A percentile compares a stretch with the other conserved stretches of the same genome.
phyloP scores from a whole-genome alignment of 2,329 filamentous ascomycete species.

The Ophiostoma sp. region DNA sequence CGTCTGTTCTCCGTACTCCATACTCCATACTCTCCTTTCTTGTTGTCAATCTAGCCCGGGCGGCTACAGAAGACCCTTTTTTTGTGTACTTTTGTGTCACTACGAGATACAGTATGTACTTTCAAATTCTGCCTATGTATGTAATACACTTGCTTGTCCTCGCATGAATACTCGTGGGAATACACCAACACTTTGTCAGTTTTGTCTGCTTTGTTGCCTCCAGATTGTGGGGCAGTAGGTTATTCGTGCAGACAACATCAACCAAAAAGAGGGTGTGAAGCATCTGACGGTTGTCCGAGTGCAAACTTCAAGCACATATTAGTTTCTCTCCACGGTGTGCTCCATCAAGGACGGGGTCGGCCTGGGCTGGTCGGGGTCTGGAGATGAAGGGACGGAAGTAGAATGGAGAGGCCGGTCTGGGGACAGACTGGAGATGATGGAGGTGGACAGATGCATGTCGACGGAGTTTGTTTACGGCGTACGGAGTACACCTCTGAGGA shows the following conservation, averaged over 20 bases:
- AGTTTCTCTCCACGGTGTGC: not conserved
- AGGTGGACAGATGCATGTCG: not conserved
- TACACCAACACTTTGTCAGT: not conserved
- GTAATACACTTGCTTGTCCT: not conserved
- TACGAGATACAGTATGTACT: not conserved
- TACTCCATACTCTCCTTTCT: not conserved
- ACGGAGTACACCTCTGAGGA: not conserved
- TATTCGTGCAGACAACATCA: not conserved
- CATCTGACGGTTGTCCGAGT: not conserved
- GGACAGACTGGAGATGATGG: constrained; percentile 6
- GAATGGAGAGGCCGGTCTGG: not conserved
- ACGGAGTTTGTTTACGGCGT: not conserved
- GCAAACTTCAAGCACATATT: not conserved
- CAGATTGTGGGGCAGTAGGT: not conserved
- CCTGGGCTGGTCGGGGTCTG: not conserved
- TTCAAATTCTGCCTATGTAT: not conserved
- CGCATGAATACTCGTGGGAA: constrained; percentile 14
- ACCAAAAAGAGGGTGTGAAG: constrained; percentile 1
- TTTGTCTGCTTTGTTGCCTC: not conserved
- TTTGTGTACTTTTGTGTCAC: not conserved
- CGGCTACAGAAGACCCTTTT: not conserved
- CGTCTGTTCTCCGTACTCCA: not conserved
- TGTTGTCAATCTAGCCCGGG: not conserved
- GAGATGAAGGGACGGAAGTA: not conserved
- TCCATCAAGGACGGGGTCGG: not conserved